Evolutionary conservation across 345 rosid genomes (phyloP).

Genomic region (Hibiscus tridactylites): DNA sequence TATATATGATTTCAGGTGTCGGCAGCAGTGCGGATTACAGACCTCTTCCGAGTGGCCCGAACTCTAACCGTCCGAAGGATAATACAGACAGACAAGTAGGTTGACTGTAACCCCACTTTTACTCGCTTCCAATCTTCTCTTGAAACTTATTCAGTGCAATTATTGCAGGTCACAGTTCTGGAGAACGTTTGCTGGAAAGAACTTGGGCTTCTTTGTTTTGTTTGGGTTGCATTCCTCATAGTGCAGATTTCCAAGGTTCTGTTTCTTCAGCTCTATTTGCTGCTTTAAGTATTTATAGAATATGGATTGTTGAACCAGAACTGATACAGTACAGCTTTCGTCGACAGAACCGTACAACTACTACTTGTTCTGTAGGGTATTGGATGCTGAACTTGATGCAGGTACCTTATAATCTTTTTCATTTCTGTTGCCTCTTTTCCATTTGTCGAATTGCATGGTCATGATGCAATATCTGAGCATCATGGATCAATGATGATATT

Average conservation of each 20-base stretch:
- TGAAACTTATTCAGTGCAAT: background rate
- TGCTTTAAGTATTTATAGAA: background rate
- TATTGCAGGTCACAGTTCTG: slow-evolving; percentile 40
- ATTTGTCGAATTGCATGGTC: background rate
- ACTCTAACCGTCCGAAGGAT: slow-evolving; percentile 17
- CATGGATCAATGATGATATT: background rate
- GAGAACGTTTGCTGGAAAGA: slow-evolving; percentile 79
- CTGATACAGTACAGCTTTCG: slow-evolving; percentile 13
- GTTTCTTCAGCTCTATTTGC: background rate
- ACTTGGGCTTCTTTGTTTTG: slow-evolving; percentile 69
- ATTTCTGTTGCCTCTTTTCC: background rate
- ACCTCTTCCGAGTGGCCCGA: slow-evolving; percentile 58
- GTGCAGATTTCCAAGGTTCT: slow-evolving; percentile 66
- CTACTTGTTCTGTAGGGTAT: slow-evolving; percentile 51
- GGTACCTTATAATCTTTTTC: slow-evolving; percentile 25
- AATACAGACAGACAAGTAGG: slow-evolving; percentile 26
- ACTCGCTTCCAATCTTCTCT: background rate
- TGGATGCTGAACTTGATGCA: slow-evolving; percentile 61
- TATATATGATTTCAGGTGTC: slow-evolving; percentile 23
- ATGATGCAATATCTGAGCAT: background rate
- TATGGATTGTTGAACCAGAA: slow-evolving; percentile 7
- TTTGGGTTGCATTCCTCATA: slow-evolving; percentile 61
- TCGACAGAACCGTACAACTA: slow-evolving; percentile 40
- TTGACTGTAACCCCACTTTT: background rate
- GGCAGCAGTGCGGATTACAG: slow-evolving; percentile 38